phyloP scores from a whole-genome alignment of 83 land plant species.

The Picea mariana region DNA sequence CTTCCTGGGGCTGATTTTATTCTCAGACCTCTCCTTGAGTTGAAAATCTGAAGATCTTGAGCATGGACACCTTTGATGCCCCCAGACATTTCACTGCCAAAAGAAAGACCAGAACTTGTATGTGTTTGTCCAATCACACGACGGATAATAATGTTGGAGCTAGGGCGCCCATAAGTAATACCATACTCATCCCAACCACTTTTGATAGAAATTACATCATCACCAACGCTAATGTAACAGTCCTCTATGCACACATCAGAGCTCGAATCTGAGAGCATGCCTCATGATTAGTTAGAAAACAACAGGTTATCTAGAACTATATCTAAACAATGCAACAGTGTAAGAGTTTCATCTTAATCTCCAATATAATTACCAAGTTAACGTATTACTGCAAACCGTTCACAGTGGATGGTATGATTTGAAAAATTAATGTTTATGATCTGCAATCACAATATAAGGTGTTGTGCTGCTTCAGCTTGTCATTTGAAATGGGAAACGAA shows the following conservation, averaged over 20 bases:
- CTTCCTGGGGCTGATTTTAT: no score
- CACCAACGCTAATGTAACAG: constrained; percentile 78
- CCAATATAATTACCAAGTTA: neutral
- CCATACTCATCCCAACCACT: no score
- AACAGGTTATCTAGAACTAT: constrained; percentile 2
- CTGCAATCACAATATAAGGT: neutral
- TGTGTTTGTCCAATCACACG: constrained; percentile 37
- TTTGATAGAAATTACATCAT: constrained; percentile 77
- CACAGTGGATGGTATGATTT: no score
- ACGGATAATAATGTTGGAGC: constrained; percentile 58
- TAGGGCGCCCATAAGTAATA: constrained; percentile 65
- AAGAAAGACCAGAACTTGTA: constrained; percentile 62
- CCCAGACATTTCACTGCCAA: constrained; percentile 94
- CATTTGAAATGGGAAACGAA: neutral
- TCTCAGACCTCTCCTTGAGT: no score
- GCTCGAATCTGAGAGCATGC: constrained; percentile 64
- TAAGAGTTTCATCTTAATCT: neutral
- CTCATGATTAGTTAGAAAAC: neutral
- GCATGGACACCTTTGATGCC: constrained; percentile 67
- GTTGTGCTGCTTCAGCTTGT: neutral
- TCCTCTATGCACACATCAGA: constrained; percentile 78
- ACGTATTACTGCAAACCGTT: neutral
- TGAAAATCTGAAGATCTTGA: constrained; percentile 46
- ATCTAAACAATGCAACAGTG: neutral
- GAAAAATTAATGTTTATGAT: neutral